Percentiles rank a stretch among this genome's conserved stretches.
Evolutionary conservation across 1,139 yeast species (phyloP).

Genomic region (Candida sanyaensis): DNA sequence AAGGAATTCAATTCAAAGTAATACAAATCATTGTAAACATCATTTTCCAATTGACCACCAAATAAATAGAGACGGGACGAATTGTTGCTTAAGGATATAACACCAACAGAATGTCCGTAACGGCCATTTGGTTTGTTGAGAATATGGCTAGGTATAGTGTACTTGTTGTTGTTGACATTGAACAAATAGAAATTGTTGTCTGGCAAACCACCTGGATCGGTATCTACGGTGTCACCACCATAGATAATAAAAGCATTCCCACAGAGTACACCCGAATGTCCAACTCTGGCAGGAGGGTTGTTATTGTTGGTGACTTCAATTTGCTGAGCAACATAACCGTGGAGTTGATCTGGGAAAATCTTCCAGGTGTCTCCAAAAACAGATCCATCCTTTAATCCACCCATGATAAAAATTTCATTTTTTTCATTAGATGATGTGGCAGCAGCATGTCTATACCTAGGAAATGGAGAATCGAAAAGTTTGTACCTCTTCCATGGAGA

Average conservation of each 20-base stretch:
- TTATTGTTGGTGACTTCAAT: constrained; percentile 55
- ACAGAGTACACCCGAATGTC: constrained; percentile 88
- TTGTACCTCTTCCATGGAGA: constrained; percentile 81
- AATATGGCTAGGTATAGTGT: constrained; percentile 85
- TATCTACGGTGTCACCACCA: constrained; percentile 95
- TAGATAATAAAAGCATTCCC: constrained; percentile 95
- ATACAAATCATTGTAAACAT: constrained; percentile 81
- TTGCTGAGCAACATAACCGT: constrained; percentile 55
- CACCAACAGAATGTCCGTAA: constrained; percentile 83
- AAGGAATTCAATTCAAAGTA: constrained; percentile 88
- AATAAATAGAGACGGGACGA: constrained; percentile 80
- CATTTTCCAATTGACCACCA: constrained; percentile 95
- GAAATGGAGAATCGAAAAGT: constrained; percentile 81
- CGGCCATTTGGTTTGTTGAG: constrained; percentile 89
- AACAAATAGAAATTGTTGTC: constrained; percentile 87
- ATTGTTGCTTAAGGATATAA: constrained; percentile 59
- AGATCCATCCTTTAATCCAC: constrained; percentile 89
- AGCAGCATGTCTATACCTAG: constrained; percentile 92
- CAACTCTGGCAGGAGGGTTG: constrained; percentile 92
- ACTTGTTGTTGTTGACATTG: constrained; percentile 85
- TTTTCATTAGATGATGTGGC: constrained; percentile 73
- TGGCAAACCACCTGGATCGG: constrained; percentile 77
- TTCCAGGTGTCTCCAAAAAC: constrained; percentile 97
- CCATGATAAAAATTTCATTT: constrained; percentile 87
- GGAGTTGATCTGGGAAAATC: constrained; percentile 44